Base-by-base conservation (phyloP, 2,329 filamentous ascomycete species). In the Talaromyces verruculosus region DNA sequence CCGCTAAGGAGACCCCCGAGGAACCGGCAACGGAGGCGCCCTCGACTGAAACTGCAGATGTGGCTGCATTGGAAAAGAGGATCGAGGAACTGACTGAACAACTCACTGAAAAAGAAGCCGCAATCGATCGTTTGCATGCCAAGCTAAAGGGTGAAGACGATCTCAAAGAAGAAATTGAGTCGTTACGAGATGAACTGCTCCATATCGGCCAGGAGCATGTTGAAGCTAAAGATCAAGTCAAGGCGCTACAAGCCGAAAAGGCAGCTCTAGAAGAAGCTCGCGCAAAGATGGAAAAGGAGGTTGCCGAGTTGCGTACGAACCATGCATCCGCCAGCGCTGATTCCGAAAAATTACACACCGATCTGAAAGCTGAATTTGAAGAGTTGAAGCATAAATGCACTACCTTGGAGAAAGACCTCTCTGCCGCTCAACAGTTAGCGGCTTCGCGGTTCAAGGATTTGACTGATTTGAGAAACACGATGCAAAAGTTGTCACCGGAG, bases 401-500 rank as follows among this genome's bases (percentile, higher is more conserved):
- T 1, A 85, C 86, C 0, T 78, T 97, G 19, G 89, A 96, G 73
- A 91, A 90, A 0, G 94, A 99, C 74, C 84, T 98, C 2, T 90
- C 88, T 1, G 93, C 93, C 1, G 90, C 93, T 0, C 89, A 97
- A 75, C 88, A 96, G 77, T 85, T 98, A 13, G 92, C 95, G 0
- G 89, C 96, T 67, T 90, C 87, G 17, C 86, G 95, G 35, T 98
- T 93, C 82, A 96, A 93, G 76, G 93, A 98, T 67, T 81, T 97
- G 1, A 89, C 89, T 0, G 91, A 96, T 33, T 81, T 97, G 55
- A 86, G 89, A 22, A 91, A 94, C 68, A 83, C 93, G 2, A 78
- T 97, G 35, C 89, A 93, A 70, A 96, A 95, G 75, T 86, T 91
- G 0, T 93, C 97, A 73, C 91, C 92, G 0, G 94, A 99, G 77